Conservation (phyloP, 495 filamentous ascomycete genomes). For the Letharia lupina region DNA sequence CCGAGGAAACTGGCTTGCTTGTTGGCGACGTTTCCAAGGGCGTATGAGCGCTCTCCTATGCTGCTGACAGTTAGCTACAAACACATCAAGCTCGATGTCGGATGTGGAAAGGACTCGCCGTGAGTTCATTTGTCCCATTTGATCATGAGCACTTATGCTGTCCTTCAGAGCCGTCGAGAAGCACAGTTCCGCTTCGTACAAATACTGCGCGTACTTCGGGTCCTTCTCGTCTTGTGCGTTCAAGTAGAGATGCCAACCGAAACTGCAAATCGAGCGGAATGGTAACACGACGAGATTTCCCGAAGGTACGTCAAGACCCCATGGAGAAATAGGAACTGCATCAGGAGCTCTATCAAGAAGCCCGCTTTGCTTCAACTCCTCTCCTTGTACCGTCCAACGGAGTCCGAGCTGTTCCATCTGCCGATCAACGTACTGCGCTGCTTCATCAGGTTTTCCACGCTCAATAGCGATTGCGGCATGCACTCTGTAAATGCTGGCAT, state of each 20-base stretch:
- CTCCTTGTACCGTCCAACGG: neutral
- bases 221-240: neutral
- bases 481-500: constrained; percentile 7
- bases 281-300: neutral
- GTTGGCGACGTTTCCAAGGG: neutral
- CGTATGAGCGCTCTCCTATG: constrained; percentile 4
- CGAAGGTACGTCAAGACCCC: neutral
- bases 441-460: neutral
- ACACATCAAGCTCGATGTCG: neutral
- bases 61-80: neutral
- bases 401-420: neutral
- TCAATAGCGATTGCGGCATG: constrained; percentile 6
- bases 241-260: neutral
- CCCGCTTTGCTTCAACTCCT: neutral
- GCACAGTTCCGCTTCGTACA: neutral
- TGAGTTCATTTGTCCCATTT: neutral
- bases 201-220: neutral
- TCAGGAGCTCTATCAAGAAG: constrained; percentile 1
- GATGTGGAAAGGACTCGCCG: neutral
- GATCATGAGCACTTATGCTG: neutral
- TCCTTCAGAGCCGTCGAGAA: neutral
- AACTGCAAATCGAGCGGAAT: neutral
- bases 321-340: neutral
- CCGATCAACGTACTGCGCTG: neutral
- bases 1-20: neutral